Percentiles rank a stretch among this genome's conserved stretches.
Conservation (phyloP, 441 rosid species). For the Capsella rubella region DNA sequence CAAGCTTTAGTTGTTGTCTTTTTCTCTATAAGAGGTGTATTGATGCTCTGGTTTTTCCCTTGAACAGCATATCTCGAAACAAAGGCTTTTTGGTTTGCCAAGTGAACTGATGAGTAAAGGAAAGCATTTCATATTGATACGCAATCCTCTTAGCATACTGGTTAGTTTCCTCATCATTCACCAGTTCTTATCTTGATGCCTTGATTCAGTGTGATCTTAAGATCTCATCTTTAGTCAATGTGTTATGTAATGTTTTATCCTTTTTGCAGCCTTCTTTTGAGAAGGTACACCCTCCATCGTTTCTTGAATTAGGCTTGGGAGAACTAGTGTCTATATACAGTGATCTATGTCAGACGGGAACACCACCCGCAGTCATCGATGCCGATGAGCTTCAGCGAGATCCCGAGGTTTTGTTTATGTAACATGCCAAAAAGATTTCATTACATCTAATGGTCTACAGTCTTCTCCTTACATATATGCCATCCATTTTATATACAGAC, state of each 20-base stretch:
- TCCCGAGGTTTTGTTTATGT: constrained; percentile 69
- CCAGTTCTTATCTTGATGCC: neutral
- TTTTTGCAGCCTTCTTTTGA: constrained; percentile 74
- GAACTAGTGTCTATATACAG: constrained; percentile 73
- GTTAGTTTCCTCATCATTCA: constrained; percentile 48
- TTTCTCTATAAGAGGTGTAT: constrained; percentile 5
- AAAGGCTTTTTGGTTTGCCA: constrained; percentile 66
- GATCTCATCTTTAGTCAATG: too few species aligned
- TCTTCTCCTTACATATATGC: neutral
- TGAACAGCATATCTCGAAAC: constrained; percentile 75
- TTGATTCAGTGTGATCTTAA: neutral
- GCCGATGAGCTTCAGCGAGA: constrained; percentile 73
- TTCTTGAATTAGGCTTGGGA: constrained; percentile 77
- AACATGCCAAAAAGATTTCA: neutral
- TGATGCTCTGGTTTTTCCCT: neutral
- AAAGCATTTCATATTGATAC: constrained; percentile 80
- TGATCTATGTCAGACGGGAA: constrained; percentile 77
- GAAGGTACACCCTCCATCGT: constrained; percentile 70
- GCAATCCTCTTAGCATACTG: constrained; percentile 77
- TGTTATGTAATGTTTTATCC: constrained; percentile 13
- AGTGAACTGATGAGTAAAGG: constrained; percentile 75
- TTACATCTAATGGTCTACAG: neutral
- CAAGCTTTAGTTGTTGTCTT: constrained; percentile 1
- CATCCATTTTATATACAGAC: constrained; percentile 47
- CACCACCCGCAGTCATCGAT: constrained; percentile 71